phyloP scores from a whole-genome alignment of 371 early-diverging fungal species.

The Capillidium rhysosporum region DNA sequence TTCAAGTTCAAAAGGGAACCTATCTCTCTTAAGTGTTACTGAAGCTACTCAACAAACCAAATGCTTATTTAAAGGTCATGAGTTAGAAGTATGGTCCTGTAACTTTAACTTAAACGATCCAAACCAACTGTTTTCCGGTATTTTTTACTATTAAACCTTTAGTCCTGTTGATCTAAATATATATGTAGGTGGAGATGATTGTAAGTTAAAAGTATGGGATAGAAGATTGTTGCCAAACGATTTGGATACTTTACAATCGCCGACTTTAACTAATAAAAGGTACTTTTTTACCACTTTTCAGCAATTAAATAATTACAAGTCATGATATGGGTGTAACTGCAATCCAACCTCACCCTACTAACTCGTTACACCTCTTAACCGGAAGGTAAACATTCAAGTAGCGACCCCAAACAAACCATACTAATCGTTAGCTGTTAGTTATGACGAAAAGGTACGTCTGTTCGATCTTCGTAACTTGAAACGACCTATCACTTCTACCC shows the following conservation, averaged over 20 bases:
- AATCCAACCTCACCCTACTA: neutral
- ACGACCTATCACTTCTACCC: neutral
- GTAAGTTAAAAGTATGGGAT: conserved; percentile 4
- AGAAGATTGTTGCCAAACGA: neutral
- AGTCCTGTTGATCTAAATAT: neutral
- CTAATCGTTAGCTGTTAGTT: neutral
- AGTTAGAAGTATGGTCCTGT: no score
- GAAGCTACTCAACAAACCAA: no score
- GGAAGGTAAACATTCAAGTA: neutral
- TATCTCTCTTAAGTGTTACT: no score
- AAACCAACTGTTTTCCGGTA: neutral
- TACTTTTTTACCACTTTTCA: neutral
- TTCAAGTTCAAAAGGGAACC: no score
- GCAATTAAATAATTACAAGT: neutral
- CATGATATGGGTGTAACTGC: conserved; percentile 3
- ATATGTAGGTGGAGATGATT: conserved; percentile 2
- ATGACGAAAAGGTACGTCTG: conserved; percentile 1
- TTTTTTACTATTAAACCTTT: neutral
- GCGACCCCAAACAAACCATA: no score
- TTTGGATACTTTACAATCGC: neutral
- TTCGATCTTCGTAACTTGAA: neutral
- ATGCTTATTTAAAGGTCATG: no score
- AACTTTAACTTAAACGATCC: no score
- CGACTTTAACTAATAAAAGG: neutral
- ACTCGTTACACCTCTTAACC: neutral